Evolutionary conservation across 192 early-diverging fungal species (phyloP), one percentile per base, ranked within the genome.

Genomic region (Coemansia sp.): DNA sequence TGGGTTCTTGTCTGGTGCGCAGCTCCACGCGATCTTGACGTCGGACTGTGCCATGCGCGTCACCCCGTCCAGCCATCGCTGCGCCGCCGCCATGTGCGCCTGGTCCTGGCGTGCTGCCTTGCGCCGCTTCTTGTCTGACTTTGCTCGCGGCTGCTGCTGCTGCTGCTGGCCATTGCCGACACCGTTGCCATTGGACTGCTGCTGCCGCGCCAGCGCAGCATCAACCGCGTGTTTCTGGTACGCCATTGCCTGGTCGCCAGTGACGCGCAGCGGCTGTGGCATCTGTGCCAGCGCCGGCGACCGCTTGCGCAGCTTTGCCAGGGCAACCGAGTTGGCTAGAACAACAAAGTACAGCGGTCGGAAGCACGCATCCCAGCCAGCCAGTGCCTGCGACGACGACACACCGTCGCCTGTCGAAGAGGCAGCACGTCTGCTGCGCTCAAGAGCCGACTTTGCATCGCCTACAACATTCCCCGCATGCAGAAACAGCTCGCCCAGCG

Each of bases 401-500:
- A n/a, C n/a, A n/a, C n/a, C 52, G 35, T 3, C 25, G 9, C 4
- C 23, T 39, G 12, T 23, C 40, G 58, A 8, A 20, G 29, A 21
- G 7, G 15, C 28, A 13, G 29, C 15, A 20, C 37, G 46, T 3
- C 35, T 15, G 34, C 56, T 28, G 18, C 34, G 29, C 8, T 68
- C 73, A 15, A 75, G 52, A 0, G 26, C 8, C 2, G 20, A 16
- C 29, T 63, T 64, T 1, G 73, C 62, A 3, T 62, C 58, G n/a
- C 31, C 39, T 23, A 74, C 61, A 4, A 70, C 31, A 1, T 21
- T 10, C 4, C 28, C 43, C 0, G 77, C 72, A 26, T 80, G 77
- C 0, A 20, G n/a, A 16, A 80, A 53, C 49, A 80, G 72, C 28
- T 75, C 77, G 21, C 15, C 37, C 3, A 71, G 12, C 46, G 55